Conservation (phyloP, 1,139 yeast genomes). For the Nadsonia starkeyi-henricii region DNA sequence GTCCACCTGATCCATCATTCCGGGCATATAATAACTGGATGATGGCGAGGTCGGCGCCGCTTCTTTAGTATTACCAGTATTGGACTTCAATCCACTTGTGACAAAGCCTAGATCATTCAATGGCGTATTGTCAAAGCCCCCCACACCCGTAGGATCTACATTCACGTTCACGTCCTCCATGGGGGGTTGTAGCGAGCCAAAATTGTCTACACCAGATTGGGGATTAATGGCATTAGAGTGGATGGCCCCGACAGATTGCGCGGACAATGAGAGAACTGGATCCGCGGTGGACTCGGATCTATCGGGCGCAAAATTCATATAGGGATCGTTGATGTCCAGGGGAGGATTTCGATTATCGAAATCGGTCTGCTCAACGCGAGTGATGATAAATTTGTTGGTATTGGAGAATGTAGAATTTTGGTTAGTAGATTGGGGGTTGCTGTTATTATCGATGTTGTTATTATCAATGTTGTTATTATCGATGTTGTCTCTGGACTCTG, state of each 20-base stretch:
- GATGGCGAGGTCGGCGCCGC: background rate
- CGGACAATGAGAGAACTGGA: too few species aligned
- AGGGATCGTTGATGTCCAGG: too few species aligned
- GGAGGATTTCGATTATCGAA: too few species aligned
- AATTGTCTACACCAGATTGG: too few species aligned
- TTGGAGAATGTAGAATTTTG: background rate
- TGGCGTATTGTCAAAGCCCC: background rate
- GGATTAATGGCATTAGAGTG: too few species aligned
- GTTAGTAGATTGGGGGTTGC: background rate
- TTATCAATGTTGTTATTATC: background rate
- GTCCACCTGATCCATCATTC: constrained; percentile 72
- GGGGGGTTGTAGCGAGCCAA: too few species aligned
- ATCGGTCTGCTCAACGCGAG: background rate
- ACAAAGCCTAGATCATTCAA: background rate
- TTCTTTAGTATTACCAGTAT: too few species aligned
- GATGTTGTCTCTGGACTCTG: constrained; percentile 1
- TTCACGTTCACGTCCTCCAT: too few species aligned
- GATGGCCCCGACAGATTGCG: too few species aligned
- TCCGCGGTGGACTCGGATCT: too few species aligned
- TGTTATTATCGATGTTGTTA: background rate
- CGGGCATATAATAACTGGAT: constrained; percentile 40
- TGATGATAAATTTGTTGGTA: background rate
- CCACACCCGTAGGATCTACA: too few species aligned
- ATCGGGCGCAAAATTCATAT: too few species aligned
- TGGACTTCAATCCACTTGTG: background rate